Evolutionary conservation across 2,329 filamentous ascomycete genomes (phyloP).

Genomic region (Fusarium concolor): DNA sequence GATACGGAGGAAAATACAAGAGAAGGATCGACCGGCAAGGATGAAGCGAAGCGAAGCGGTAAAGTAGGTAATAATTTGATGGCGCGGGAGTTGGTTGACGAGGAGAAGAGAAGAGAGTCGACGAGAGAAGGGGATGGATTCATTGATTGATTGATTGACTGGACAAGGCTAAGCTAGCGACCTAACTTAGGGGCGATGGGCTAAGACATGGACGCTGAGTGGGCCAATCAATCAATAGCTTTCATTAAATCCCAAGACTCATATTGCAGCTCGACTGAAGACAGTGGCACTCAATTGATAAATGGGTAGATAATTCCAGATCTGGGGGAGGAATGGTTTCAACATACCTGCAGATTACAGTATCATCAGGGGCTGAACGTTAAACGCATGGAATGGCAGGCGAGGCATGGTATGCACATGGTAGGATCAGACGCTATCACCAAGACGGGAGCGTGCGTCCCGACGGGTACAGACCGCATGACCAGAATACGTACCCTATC

Average conservation of each 20-base stretch:
- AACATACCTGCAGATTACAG: background rate
- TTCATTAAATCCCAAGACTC: background rate
- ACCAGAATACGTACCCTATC: too few species aligned
- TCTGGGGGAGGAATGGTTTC: conserved; percentile 34
- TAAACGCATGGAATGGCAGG: background rate
- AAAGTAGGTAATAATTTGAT: conserved; percentile 18
- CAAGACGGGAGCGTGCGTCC: conserved; percentile 8
- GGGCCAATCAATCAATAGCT: conserved; percentile 25
- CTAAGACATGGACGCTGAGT: conserved; percentile 5
- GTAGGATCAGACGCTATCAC: conserved; percentile 9
- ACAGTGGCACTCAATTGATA: too few species aligned
- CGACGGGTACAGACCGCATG: conserved; percentile 4
- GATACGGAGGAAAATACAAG: background rate
- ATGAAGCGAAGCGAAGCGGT: background rate
- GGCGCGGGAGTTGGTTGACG: conserved; percentile 21
- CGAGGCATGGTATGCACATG: background rate
- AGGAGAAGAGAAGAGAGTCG: conserved; percentile 26
- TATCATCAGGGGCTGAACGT: background rate
- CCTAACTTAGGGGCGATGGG: conserved; percentile 1
- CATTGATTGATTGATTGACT: conserved; percentile 1
- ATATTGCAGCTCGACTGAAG: background rate
- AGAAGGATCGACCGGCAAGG: background rate
- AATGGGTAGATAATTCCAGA: background rate
- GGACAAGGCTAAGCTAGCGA: conserved; percentile 7
- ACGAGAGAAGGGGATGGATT: background rate